These are phyloP conservation scores for Grosmannia serpens DNA, from an alignment of 2,329 filamentous ascomycete genomes.

Conservation along the genomic window DNA sequence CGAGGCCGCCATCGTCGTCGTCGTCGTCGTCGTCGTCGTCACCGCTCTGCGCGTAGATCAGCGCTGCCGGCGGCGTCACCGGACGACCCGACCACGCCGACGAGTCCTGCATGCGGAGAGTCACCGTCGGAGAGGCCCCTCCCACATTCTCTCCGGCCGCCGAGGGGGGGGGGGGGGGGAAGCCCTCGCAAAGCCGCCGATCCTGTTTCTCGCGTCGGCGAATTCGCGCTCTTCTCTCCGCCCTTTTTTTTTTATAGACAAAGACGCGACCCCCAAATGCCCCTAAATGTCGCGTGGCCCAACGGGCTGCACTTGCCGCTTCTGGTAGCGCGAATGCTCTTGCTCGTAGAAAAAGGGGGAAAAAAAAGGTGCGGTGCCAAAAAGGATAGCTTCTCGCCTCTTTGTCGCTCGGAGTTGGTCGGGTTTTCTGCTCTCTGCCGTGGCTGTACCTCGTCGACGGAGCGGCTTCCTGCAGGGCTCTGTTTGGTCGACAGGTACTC, in stretches of 20 bases:
- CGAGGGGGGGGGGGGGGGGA: too few species aligned
- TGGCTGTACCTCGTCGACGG: too few species aligned
- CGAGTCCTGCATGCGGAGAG: conserved; percentile 6
- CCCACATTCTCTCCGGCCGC: neutral
- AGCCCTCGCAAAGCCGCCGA: too few species aligned
- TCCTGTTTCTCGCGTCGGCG: neutral
- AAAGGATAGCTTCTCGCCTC: too few species aligned
- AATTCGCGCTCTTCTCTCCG: neutral
- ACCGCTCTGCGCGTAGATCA: neutral
- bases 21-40: neutral
- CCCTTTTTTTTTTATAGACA: neutral
- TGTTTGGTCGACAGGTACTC: too few species aligned
- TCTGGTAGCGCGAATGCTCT: too few species aligned
- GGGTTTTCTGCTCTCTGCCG: too few species aligned
- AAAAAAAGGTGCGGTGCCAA: too few species aligned
- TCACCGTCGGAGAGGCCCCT: neutral
- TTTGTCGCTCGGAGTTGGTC: too few species aligned
- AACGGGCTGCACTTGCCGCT: neutral
- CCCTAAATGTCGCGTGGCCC: neutral
- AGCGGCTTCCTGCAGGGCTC: too few species aligned
- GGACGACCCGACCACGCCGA: conserved; percentile 2
- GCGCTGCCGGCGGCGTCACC: neutral
- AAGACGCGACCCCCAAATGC: neutral
- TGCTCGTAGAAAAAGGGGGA: too few species aligned
- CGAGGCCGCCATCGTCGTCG: neutral